Conservation (phyloP, 306 rosid genomes). For the Ceratonia siliqua region DNA sequence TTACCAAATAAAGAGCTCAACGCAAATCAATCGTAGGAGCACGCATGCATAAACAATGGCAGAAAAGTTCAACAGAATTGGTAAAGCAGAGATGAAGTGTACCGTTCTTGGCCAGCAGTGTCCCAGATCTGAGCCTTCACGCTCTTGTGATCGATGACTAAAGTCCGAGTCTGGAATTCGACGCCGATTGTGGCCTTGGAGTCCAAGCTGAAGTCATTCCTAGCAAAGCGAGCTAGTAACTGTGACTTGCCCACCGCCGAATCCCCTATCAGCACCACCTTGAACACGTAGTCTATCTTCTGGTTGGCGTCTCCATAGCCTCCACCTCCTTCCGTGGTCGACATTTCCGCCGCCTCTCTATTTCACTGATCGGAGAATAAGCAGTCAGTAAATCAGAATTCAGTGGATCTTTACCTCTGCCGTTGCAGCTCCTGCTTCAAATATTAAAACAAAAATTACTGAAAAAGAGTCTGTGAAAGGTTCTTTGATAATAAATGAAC, state of each 20-base stretch:
- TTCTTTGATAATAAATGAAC: background rate
- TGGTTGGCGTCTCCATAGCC: constrained; percentile 80
- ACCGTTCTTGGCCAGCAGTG: constrained; percentile 98
- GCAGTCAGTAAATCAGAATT: too few species aligned
- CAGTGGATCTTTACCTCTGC: constrained; percentile 1
- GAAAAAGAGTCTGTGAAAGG: background rate
- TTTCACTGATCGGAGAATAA: background rate
- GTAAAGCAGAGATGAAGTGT: constrained; percentile 3
- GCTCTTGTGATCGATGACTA: constrained; percentile 81
- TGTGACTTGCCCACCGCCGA: constrained; percentile 96
- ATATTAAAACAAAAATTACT: background rate
- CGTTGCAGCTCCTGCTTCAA: background rate
- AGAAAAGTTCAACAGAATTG: background rate
- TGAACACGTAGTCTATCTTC: constrained; percentile 94
- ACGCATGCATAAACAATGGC: background rate
- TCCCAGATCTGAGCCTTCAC: constrained; percentile 99
- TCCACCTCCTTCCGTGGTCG: constrained; percentile 41
- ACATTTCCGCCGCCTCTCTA: constrained; percentile 44
- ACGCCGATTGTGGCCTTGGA: constrained; percentile 94
- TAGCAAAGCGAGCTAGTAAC: constrained; percentile 82
- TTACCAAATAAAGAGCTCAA: background rate
- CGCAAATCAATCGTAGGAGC: background rate
- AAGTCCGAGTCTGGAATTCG: constrained; percentile 89
- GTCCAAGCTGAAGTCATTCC: constrained; percentile 89
- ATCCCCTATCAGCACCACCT: constrained; percentile 88